Percentiles rank a stretch among this genome's conserved stretches.
Evolutionary conservation across 768 basidiomycete species (phyloP).

Genomic region (Tylopilus vinaceipallidus): DNA sequence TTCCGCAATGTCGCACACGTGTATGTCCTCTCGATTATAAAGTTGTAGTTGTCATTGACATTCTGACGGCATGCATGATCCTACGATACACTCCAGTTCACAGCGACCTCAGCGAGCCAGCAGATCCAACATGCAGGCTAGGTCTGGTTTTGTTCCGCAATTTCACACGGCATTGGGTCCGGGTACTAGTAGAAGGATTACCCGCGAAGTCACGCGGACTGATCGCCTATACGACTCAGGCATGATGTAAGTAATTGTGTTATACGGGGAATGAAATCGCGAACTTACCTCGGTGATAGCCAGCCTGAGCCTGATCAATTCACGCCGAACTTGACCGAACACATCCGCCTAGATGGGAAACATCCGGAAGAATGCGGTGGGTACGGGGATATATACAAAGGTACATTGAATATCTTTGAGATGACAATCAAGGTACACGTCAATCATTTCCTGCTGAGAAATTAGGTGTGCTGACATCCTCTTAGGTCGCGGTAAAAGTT

Average conservation of each 20-base stretch:
- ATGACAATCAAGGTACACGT: not conserved
- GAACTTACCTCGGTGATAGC: not conserved
- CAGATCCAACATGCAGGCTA: no score
- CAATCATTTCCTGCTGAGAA: not conserved
- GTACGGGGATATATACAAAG: not conserved
- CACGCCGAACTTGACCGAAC: not conserved
- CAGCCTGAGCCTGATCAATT: not conserved
- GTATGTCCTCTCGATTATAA: no score
- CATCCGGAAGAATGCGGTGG: not conserved
- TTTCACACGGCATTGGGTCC: no score
- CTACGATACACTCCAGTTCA: no score
- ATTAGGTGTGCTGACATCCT: not conserved
- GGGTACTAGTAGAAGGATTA: not conserved
- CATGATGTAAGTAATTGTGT: not conserved
- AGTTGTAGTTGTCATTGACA: no score
- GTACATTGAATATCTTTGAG: not conserved
- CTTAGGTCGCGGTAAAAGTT: slow-evolving; percentile 1
- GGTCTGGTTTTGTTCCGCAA: no score
- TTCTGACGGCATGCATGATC: no score
- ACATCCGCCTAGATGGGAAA: not conserved
- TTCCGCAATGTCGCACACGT: no score
- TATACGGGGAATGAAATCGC: not conserved
- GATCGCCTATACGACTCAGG: not conserved
- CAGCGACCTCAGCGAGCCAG: no score
- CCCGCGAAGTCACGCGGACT: not conserved